These are phyloP conservation scores for Claviceps citrina DNA, from an alignment of 2,329 filamentous ascomycete species.

Conservation along the genomic window DNA sequence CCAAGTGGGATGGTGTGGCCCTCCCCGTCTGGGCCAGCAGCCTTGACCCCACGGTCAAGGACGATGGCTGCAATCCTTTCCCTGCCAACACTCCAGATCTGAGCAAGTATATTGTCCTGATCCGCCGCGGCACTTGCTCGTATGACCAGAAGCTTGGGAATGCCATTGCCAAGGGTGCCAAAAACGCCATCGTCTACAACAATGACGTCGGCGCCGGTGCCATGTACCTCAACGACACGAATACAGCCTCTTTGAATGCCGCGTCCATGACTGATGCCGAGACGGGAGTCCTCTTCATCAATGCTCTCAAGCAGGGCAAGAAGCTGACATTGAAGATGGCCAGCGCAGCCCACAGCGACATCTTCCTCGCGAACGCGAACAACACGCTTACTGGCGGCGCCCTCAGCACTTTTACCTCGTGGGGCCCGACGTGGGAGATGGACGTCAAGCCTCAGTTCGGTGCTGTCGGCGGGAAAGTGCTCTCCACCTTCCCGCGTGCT, in stretches of 20 bases:
- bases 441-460: conserved; percentile 40
- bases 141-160: conserved; percentile 39
- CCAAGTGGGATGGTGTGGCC: conserved; percentile 28
- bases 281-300: conserved; percentile 29
- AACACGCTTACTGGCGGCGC: conserved; percentile 30
- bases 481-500: conserved; percentile 38
- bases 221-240: conserved; percentile 16
- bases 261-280: conserved; percentile 26
- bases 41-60: conserved; percentile 30
- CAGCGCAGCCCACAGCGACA: conserved; percentile 20
- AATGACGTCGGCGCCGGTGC: conserved; percentile 23
- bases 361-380: conserved; percentile 17
- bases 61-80: conserved; percentile 36
- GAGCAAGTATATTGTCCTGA: conserved; percentile 39
- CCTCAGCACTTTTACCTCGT: conserved; percentile 37
- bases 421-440: conserved; percentile 46
- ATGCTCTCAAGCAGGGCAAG: conserved; percentile 26
- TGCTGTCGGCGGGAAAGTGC: conserved; percentile 40
- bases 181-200: conserved; percentile 49
- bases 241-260: conserved; percentile 16
- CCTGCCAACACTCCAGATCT: conserved; percentile 41
- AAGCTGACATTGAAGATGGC: conserved; percentile 29
- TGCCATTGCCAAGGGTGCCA: conserved; percentile 38
- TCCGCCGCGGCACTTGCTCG: conserved; percentile 42
- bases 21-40: conserved; percentile 35